phyloP scores from a whole-genome alignment of 2,329 filamentous ascomycete genomes.

The Cladophialophora chaetospira region DNA sequence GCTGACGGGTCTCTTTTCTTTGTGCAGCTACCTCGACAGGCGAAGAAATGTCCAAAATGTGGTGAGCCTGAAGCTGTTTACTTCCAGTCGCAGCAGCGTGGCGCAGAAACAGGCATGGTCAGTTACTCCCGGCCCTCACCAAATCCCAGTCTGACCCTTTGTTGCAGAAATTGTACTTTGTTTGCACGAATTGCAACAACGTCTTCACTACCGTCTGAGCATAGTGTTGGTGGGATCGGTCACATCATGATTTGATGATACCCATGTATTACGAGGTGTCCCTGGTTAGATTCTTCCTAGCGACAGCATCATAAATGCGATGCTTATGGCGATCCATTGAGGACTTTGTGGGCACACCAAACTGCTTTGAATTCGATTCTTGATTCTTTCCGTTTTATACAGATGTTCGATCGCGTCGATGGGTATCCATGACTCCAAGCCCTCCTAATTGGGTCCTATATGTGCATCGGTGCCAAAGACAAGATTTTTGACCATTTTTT shows the following conservation, averaged over 20 bases:
- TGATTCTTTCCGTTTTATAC: background rate
- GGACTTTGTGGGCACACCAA: no score
- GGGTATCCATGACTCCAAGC: background rate
- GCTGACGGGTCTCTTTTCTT: conserved; percentile 32
- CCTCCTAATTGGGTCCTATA: no score
- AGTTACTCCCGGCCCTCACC: conserved; percentile 40
- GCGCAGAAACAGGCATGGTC: conserved; percentile 97
- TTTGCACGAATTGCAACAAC: conserved; percentile 90
- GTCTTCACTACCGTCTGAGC: conserved; percentile 60
- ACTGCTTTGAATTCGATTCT: background rate
- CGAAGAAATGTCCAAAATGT: conserved; percentile 83
- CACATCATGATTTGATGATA: background rate
- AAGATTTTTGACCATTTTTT: conserved; percentile 99
- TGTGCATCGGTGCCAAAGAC: conserved; percentile 84
- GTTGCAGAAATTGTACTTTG: conserved; percentile 83
- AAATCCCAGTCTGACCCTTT: background rate
- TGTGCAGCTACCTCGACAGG: conserved; percentile 82
- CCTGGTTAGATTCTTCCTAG: background rate
- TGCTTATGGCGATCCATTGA: background rate
- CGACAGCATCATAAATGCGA: background rate
- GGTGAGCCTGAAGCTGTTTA: conserved; percentile 89
- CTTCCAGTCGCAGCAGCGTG: conserved; percentile 98
- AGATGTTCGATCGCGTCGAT: background rate
- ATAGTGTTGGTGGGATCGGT: conserved; percentile 13
- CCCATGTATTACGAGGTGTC: conserved; percentile 19